Evolutionary conservation across 306 rosid genomes (phyloP), one percentile per base, ranked within the genome.

Genomic region (Chamaecrista fasciculata): DNA sequence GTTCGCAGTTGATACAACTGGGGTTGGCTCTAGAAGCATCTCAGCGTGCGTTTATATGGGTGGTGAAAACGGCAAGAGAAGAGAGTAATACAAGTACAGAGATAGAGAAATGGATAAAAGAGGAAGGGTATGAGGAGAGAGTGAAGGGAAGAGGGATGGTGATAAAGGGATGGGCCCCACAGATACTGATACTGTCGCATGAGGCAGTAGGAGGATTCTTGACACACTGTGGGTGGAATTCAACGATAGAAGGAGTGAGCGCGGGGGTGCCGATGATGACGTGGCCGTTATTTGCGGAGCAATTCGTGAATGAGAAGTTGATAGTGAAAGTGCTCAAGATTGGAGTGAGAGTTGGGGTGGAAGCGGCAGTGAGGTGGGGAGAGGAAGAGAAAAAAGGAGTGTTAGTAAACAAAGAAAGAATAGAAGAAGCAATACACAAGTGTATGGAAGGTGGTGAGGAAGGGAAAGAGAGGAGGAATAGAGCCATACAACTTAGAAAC

Each of bases 211-310:
- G 96, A 15, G 91, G 84, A 4, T 89, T 89, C 47, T 25, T 89
- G 28, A 89, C 91, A 2, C 96, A 89, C 3, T 85, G 90, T 43
- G 96, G 92, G 4, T 89, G 96, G 92, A 89, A 89, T 25, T 89
- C 96, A 0, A 85, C 85, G 0, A 50, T 81, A 0, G 93, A 87
- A 76, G 96, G 81, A 36, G 49, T 87, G 43, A 29, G 71, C 31
- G 77, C 74, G 0, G 93, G 93, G 0, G 52, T 87, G n/a, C 96
- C 93, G 8, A 49, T 89, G 84, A 25, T 79, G 2, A 85, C 93
- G 0, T 89, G 91, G 96, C 93, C 96, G 1, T 14, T 83, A 7
- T 89, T 89, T 49, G 78, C 63, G 0, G 96, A 89, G 6, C 93
- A 89, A 10, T 74, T 89, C 23, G 37, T 79, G 20, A 85, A 83